Evolutionary conservation across 257 asterid species (phyloP), one percentile per base, ranked within the genome.

Genomic region (Penstemon barbatus): DNA sequence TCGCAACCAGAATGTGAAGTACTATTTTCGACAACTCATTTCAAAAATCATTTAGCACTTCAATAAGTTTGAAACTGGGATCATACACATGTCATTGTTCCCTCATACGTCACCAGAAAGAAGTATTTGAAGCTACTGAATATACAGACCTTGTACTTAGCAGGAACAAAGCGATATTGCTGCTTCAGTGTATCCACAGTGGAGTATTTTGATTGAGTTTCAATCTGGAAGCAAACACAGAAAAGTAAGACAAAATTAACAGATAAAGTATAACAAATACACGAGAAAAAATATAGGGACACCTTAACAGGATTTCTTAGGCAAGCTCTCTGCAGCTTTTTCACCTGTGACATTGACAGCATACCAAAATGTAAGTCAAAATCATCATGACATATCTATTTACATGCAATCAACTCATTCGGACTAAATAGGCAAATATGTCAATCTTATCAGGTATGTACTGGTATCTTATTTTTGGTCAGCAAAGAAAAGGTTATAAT

Each of bases 281-380:
- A 12, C 44, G 66, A 58, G 19, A 74, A 57, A 36, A 56, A 37
- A 50, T 61, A 62, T 9, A 6, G 40, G 44, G 63, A 71, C 83
- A 87, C 99, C 95, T 87, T 90, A 15, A 93, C 96, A 66, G 97
- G 97, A 64, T 93, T 86, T 74, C 79, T 88, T 71, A 93, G 73
- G 83, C 97, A 90, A 70, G 96, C 96, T 80, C 97, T 83, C 84
- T 93, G 97, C 36, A 93, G 84, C 87, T 93, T 93, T 77, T 77
- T 72, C 77, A 93, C 98, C 98, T 93, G 86, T 52, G 75, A 73
- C 13, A 52, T 64, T 46, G 65, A 15, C 57, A 43, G 0, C 3
- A 65, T 10, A 46, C 8, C 44, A 19, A 41, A 44, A 36, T 36
- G 60, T 18, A 66, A 49, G 15, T 67, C 58, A 48, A 12, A 51